phyloP scores from a whole-genome alignment of 768 basidiomycete species.

The Nidularia pulvinata region DNA sequence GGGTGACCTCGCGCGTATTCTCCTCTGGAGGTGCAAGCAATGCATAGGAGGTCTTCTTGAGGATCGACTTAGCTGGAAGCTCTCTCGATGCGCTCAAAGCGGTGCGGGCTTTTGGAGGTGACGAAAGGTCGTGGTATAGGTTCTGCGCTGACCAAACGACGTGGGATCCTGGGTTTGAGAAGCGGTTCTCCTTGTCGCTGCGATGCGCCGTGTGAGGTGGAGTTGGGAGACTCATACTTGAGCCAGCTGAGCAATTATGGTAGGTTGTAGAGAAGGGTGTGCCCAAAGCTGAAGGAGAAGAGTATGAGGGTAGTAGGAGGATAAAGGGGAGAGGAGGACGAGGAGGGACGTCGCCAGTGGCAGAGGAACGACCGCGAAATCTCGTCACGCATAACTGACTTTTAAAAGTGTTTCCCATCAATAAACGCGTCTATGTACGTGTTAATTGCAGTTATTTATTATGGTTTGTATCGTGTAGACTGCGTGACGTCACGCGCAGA shows the following conservation, averaged over 20 bases:
- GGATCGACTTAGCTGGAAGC: constrained; percentile 53
- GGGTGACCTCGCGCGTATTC: constrained; percentile 63
- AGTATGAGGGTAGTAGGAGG: background rate
- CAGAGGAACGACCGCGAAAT: background rate
- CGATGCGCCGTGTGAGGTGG: background rate
- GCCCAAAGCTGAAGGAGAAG: background rate
- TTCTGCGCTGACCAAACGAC: background rate
- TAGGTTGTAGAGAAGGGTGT: background rate
- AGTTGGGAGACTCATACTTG: background rate
- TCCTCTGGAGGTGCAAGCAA: constrained; percentile 38
- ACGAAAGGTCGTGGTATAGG: background rate
- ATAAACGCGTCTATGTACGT: background rate
- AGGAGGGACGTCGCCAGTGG: background rate
- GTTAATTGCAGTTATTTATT: background rate
- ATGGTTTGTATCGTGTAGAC: background rate
- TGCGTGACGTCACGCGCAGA: background rate
- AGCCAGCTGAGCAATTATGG: background rate
- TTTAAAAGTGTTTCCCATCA: background rate
- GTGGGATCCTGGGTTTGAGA: background rate
- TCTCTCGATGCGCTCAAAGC: background rate
- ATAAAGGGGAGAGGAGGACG: background rate
- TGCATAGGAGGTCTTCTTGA: constrained; percentile 51
- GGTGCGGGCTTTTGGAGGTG: background rate
- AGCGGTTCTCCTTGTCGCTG: background rate
- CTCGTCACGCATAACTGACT: too few relatives aligned